phyloP scores from a whole-genome alignment of 129 eudicot species.

The Lactuca sativa region DNA sequence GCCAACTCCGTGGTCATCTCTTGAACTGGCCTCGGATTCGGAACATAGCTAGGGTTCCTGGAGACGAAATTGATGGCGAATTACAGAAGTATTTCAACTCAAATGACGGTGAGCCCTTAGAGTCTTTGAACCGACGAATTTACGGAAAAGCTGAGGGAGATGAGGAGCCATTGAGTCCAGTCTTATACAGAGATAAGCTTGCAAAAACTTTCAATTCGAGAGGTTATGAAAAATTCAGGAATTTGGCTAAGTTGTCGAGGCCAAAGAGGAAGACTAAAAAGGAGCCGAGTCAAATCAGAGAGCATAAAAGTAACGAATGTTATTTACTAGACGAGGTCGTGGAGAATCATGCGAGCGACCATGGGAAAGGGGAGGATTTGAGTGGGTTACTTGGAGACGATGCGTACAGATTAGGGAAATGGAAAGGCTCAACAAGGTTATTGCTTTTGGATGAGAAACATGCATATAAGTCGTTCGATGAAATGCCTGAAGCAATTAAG shows the following conservation, averaged over 20 bases:
- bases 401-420: slow-evolving; percentile 42
- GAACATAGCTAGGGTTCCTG: slow-evolving; percentile 81
- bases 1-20: slow-evolving; percentile 77
- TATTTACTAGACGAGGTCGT: slow-evolving; percentile 49
- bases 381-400: slow-evolving; percentile 69
- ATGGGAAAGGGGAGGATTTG: slow-evolving; percentile 46
- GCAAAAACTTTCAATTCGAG: slow-evolving; percentile 51
- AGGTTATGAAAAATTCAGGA: slow-evolving; percentile 75
- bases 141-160: slow-evolving; percentile 78
- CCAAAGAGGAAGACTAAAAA: slow-evolving; percentile 54
- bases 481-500: slow-evolving; percentile 91
- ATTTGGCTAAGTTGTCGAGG: slow-evolving; percentile 75
- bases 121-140: slow-evolving; percentile 50
- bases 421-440: slow-evolving; percentile 88
- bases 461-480: slow-evolving; percentile 42
- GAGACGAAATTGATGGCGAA: slow-evolving; percentile 73
- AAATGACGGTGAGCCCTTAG: slow-evolving; percentile 21
- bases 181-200: slow-evolving; percentile 66
- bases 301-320: slow-evolving; percentile 33
- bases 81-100: slow-evolving; percentile 36
- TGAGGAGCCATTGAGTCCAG: slow-evolving; percentile 54
- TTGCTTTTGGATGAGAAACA: slow-evolving; percentile 78
- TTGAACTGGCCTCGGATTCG: slow-evolving; percentile 85
- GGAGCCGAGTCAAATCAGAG: slow-evolving; percentile 21
- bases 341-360: slow-evolving; percentile 31